A percentile compares a stretch with the other conserved stretches of the same genome.
Conservation (phyloP, 2,329 filamentous ascomycete species). For the Fusarium neocosmosporiellum region DNA sequence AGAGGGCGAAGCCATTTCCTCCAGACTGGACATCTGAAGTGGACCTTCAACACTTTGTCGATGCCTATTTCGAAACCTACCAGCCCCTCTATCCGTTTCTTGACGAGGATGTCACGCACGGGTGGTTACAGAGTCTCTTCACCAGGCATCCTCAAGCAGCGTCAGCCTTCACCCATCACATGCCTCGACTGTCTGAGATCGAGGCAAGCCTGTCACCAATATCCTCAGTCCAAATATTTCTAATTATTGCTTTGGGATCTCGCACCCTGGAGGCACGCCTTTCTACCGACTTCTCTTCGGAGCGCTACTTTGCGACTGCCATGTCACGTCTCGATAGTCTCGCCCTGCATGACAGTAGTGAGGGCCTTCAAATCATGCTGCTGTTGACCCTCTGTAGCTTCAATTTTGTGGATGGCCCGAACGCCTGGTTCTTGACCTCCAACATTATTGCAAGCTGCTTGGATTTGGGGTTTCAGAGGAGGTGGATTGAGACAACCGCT, state of each 20-base stretch:
- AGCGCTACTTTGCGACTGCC: constrained; percentile 19
- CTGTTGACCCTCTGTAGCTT: constrained; percentile 20
- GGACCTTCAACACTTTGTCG: constrained; percentile 28
- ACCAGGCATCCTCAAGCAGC: constrained; percentile 1
- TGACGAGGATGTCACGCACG: constrained; percentile 15
- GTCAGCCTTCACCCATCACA: neutral
- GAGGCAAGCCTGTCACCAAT: constrained; percentile 10
- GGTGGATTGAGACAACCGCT: constrained; percentile 2
- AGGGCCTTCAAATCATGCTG: constrained; percentile 29
- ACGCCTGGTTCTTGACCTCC: constrained; percentile 28
- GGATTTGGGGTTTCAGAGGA: constrained; percentile 25
- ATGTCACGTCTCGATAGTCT: constrained; percentile 20
- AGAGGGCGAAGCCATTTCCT: constrained; percentile 15
- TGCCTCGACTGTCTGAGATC: constrained; percentile 14
- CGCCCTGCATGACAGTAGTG: constrained; percentile 22
- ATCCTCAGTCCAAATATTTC: constrained; percentile 20
- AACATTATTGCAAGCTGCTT: constrained; percentile 29
- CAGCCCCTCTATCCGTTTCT: constrained; percentile 29
- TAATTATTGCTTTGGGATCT: constrained; percentile 22
- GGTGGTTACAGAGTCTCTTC: constrained; percentile 13
- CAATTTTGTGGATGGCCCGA: constrained; percentile 22
- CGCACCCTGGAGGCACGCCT: constrained; percentile 14
- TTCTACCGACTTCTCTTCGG: constrained; percentile 4
- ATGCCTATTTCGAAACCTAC: constrained; percentile 29
- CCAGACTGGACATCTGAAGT: constrained; percentile 21